Evolutionary conservation across 2,329 filamentous ascomycete species (phyloP), one percentile per base, ranked within the genome.

Genomic region (Curvularia lunata): DNA sequence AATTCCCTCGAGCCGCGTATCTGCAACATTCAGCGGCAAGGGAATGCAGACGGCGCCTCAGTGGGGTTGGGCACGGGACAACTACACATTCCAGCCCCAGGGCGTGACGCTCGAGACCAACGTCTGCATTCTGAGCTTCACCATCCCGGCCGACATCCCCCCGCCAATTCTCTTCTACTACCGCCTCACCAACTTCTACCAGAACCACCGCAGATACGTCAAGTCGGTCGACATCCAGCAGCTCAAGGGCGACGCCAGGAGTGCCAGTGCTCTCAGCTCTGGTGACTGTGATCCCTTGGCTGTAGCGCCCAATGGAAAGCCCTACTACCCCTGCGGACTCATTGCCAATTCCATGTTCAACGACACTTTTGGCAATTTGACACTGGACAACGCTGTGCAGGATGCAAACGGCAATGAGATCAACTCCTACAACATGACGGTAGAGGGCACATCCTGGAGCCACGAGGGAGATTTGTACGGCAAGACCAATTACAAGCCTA

Each of bases 341-440:
- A 97, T 98, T 66, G 94, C 95, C 61, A 99, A 99, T 77, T 98
- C 95, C 23, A 79, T 95, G 62, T 99, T 99, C 84, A 99, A 99
- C 76, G 95, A 99, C 75, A 92, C 90, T 4, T 95, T 96, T 73
- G 81, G 78, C 47, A 86, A 79, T 49, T 91, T 93, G 0, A 77
- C 85, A 1, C 80, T 86, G 8, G 77, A 89, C 47, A 88, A 88
- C 62, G 76, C 82, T 0, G 73, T 77, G 1, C 71, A 74, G 16
- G 72, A 74, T 23, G 72, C 66, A 49, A 75, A 67, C 48, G 79
- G 81, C 45, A 50, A 51, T 13, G 55, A 51, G 23, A 56, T 79
- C 54, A 84, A 82, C 7, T 57, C 54, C 7, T 99, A 97, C 75
- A 72, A 81, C 21, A 96, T 98, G 92, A 86, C 85, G 8, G 87